phyloP scores from a whole-genome alignment of 257 asterid species.

The Thymus mandschuricus region DNA sequence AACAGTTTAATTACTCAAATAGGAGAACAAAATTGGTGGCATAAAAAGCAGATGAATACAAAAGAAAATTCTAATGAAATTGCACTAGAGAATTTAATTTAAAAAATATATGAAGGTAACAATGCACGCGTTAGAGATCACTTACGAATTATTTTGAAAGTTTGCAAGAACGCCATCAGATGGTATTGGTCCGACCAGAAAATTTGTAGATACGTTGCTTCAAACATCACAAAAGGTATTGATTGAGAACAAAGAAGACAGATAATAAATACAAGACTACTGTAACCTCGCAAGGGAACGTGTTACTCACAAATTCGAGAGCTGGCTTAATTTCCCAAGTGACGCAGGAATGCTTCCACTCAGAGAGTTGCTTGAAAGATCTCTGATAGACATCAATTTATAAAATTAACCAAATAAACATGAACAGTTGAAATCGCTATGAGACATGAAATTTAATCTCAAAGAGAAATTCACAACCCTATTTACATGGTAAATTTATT shows the following conservation, averaged over 20 bases:
- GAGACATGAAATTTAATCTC: conserved; percentile 28
- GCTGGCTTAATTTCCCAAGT: conserved; percentile 83
- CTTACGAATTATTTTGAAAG: conserved; percentile 84
- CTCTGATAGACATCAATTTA: conserved; percentile 53
- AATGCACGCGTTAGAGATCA: conserved; percentile 24
- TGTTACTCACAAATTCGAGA: conserved; percentile 69
- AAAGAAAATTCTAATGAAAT: conserved; percentile 9
- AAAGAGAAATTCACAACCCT: conserved; percentile 20
- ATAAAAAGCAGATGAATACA: conserved; percentile 25
- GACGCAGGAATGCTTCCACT: conserved; percentile 92
- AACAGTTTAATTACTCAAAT: conserved; percentile 24
- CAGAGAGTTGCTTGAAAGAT: conserved; percentile 95
- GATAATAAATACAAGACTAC: conserved; percentile 26
- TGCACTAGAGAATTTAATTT: conserved; percentile 9
- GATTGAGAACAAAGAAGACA: conserved; percentile 32
- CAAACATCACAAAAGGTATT: conserved; percentile 43
- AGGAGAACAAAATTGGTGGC: conserved; percentile 8
- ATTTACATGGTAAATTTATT: conserved; percentile 11
- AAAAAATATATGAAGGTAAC: conserved; percentile 11
- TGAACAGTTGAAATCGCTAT: conserved; percentile 13
- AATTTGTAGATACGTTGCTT: conserved; percentile 95
- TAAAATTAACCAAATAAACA: background rate
- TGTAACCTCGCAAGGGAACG: conserved; percentile 25
- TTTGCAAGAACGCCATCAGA: conserved; percentile 78
- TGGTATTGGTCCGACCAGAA: conserved; percentile 87